These are phyloP conservation scores for Thermothelomyces thermophilus DNA, from an alignment of 2,329 filamentous ascomycete species.

Conservation along the genomic window DNA sequence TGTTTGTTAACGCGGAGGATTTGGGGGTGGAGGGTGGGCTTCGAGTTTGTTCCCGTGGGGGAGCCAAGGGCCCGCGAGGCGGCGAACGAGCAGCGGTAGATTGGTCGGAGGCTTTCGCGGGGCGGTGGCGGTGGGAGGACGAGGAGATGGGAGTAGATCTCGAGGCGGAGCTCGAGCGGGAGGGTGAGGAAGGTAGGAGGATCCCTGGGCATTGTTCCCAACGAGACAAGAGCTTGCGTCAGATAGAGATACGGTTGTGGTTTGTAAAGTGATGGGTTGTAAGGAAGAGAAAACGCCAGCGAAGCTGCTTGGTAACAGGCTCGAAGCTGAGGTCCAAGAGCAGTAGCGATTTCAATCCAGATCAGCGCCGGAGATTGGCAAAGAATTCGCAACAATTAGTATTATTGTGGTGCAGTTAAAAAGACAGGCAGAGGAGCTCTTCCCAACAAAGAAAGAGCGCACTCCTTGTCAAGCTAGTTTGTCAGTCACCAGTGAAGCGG, in stretches of 20 bases:
- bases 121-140: slow-evolving; percentile 26
- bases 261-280: no score
- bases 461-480: no score
- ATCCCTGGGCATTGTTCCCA: slow-evolving; percentile 4
- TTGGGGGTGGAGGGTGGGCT: slow-evolving; percentile 28
- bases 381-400: no score
- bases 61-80: slow-evolving; percentile 15
- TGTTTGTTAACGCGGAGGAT: slow-evolving; percentile 38
- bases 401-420: no score
- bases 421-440: no score
- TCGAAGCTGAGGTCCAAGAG: no score
- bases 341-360: no score
- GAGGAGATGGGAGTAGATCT: slow-evolving; percentile 41
- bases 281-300: no score
- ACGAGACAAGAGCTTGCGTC: background rate
- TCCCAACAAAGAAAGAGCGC: no score
- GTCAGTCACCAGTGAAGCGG: background rate
- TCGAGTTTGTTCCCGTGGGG: background rate
- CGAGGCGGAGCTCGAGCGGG: slow-evolving; percentile 40
- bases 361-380: no score
- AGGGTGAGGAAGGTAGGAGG: slow-evolving; percentile 33
- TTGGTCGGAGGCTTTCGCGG: background rate
- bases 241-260: background rate
- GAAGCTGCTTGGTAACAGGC: no score
- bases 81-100: slow-evolving; percentile 13